A percentile compares a stretch with the other conserved stretches of the same genome.
Evolutionary conservation across 257 asterid genomes (phyloP).

Genomic region (Leonotis leonurus): DNA sequence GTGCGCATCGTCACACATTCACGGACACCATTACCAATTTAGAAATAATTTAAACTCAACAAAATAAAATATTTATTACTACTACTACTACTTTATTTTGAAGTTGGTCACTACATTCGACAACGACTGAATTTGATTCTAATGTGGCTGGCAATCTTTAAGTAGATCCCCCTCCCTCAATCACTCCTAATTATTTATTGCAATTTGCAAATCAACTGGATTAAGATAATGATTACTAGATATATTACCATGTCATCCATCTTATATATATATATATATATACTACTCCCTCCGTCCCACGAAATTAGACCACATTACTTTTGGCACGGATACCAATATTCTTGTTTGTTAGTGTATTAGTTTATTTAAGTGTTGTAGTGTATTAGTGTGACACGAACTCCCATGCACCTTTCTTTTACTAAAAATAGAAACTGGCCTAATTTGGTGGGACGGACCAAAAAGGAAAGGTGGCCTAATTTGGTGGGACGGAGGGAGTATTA

Average conservation of each 20-base stretch:
- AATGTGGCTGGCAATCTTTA: constrained; percentile 27
- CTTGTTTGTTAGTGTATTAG: too few relatives aligned
- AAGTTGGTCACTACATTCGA: constrained; percentile 20
- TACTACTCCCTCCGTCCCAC: too few relatives aligned
- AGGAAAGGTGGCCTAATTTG: too few relatives aligned
- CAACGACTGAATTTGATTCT: constrained; percentile 23
- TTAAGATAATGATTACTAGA: neutral
- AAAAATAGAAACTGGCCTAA: too few relatives aligned
- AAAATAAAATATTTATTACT: too few relatives aligned
- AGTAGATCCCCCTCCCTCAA: constrained; percentile 3
- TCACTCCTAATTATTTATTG: neutral
- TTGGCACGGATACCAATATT: too few relatives aligned
- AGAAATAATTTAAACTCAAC: neutral
- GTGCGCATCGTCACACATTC: constrained; percentile 36
- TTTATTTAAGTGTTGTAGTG: too few relatives aligned
- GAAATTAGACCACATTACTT: too few relatives aligned
- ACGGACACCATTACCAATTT: constrained; percentile 14
- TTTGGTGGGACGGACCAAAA: too few relatives aligned
- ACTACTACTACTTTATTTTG: neutral
- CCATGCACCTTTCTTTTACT: too few relatives aligned
- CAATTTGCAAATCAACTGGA: neutral
- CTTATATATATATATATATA: neutral
- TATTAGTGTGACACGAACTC: too few relatives aligned
- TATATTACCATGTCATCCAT: neutral
- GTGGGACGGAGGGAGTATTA: too few relatives aligned